phyloP scores from a whole-genome alignment of 306 rosid genomes.

The Chamaecrista fasciculata region DNA sequence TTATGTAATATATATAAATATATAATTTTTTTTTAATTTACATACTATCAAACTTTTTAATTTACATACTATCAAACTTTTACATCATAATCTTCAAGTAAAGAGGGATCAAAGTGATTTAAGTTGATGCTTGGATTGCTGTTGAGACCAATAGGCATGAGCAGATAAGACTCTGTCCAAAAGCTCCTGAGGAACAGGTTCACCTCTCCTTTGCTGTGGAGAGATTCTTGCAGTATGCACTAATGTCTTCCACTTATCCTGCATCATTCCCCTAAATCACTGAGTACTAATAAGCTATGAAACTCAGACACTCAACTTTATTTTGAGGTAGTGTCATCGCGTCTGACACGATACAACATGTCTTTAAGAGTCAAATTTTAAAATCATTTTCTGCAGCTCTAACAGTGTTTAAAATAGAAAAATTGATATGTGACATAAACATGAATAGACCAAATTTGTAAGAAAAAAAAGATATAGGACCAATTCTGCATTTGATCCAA shows the following conservation, averaged over 20 bases:
- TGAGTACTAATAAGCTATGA: too few relatives aligned
- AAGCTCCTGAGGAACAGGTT: constrained; percentile 81
- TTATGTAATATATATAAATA: constrained; percentile 16
- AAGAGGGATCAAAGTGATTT: constrained; percentile 37
- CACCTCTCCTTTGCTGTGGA: constrained; percentile 78
- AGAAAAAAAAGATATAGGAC: too few relatives aligned
- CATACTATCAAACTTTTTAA: constrained; percentile 29
- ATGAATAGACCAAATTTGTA: too few relatives aligned
- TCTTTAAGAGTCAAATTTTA: too few relatives aligned
- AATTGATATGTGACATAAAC: too few relatives aligned
- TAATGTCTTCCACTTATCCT: constrained; percentile 87
- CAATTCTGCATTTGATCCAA: too few relatives aligned
- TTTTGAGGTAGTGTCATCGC: too few relatives aligned
- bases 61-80: constrained; percentile 33
- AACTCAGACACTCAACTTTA: too few relatives aligned
- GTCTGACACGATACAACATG: too few relatives aligned
- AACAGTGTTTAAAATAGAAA: too few relatives aligned
- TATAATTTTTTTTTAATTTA: too few relatives aligned
- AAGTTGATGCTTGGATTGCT: constrained; percentile 49
- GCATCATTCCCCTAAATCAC: constrained; percentile 20
- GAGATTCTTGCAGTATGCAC: constrained; percentile 85
- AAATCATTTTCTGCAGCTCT: too few relatives aligned
- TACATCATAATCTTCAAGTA: constrained; percentile 27
- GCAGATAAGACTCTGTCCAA: constrained; percentile 71
- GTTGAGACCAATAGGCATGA: constrained; percentile 77